phyloP scores from a whole-genome alignment of 75 land plant species.

The Selaginella tamariscina region DNA sequence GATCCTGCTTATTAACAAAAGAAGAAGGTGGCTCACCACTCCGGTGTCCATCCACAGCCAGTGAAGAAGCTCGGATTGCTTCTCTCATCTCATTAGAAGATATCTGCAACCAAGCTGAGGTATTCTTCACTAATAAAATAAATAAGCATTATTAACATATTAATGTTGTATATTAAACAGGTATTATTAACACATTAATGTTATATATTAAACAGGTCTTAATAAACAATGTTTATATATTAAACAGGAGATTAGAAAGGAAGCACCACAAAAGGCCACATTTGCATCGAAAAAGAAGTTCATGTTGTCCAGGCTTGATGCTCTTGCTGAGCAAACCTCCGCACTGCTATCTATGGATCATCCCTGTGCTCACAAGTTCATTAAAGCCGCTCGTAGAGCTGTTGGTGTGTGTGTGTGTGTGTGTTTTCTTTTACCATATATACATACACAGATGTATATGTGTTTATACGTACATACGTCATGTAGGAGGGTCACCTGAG shows the following conservation, averaged over 20 bases:
- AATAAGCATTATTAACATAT: no score
- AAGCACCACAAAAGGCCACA: background rate
- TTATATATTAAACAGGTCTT: no score
- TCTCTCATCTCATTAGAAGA: slow-evolving; percentile 5
- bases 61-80: slow-evolving; percentile 5
- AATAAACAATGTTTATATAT: background rate
- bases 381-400: background rate
- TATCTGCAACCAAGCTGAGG: background rate
- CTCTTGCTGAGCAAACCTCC: background rate
- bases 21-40: slow-evolving; percentile 9
- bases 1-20: slow-evolving; percentile 7
- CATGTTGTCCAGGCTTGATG: background rate
- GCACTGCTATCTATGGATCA: slow-evolving; percentile 7
- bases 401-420: background rate
- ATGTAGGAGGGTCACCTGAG: no score
- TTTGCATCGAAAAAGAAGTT: slow-evolving; percentile 5
- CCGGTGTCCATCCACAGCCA: slow-evolving; percentile 1
- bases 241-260: background rate
- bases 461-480: no score
- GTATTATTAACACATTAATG: no score
- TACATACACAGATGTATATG: background rate
- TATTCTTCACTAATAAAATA: background rate
- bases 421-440: background rate
- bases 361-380: slow-evolving; percentile 11
- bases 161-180: no score